A percentile compares a stretch with the other conserved stretches of the same genome.
Conservation (phyloP, 2,329 filamentous ascomycete genomes). For the Incumbomyces lentus region DNA sequence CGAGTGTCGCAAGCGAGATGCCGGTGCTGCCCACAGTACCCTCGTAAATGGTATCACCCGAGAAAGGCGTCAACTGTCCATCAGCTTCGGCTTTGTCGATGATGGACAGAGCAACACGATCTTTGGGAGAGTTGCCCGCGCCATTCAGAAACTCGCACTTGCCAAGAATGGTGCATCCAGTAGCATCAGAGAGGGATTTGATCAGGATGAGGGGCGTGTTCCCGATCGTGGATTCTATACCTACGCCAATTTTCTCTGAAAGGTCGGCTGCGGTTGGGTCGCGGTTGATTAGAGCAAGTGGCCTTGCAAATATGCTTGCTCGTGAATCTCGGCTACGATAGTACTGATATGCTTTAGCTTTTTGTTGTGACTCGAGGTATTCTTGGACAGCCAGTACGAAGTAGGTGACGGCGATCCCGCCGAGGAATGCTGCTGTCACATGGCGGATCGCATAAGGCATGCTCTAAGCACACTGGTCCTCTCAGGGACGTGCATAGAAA, state of each 20-base stretch:
- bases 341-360: no score
- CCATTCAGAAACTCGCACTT: constrained; percentile 97
- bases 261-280: background rate
- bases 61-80: constrained; percentile 64
- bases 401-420: constrained; percentile 4
- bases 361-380: background rate
- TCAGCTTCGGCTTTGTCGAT: constrained; percentile 70
- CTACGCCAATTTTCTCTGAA: constrained; percentile 26
- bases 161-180: constrained; percentile 78
- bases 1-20: constrained; percentile 84
- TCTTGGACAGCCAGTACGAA: background rate
- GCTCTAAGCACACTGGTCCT: background rate
- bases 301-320: background rate
- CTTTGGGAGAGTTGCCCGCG: constrained; percentile 86
- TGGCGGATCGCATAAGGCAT: constrained; percentile 7
- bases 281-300: background rate
- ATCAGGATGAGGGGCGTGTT: constrained; percentile 85
- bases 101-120: constrained; percentile 85
- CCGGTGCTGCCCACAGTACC: constrained; percentile 94
- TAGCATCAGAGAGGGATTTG: constrained; percentile 72
- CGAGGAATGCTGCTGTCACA: constrained; percentile 7
- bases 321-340: no score
- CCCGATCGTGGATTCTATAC: constrained; percentile 85
- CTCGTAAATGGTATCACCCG: constrained; percentile 93
- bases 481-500: background rate